These are phyloP conservation scores for Naegleria lovaniensis DNA, from an alignment of 208 protist species.

Conservation along the genomic window DNA sequence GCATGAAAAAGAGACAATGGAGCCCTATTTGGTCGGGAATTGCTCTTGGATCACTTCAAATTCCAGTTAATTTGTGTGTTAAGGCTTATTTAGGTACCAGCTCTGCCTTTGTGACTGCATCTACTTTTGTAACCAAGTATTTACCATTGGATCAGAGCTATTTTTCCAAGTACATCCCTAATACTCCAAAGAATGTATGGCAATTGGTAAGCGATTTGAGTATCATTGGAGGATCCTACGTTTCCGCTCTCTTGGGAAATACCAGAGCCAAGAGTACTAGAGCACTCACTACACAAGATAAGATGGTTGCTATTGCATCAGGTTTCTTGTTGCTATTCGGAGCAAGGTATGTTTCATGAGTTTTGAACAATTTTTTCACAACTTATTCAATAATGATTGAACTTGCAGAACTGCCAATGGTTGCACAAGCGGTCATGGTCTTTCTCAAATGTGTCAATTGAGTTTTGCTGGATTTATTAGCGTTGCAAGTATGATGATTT, in stretches of 20 bases:
- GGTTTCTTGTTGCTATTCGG: not conserved
- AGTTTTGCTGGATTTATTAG: not conserved
- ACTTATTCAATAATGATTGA: too few relatives aligned
- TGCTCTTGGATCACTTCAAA: not conserved
- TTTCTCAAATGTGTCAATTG: not conserved
- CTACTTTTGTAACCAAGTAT: not conserved
- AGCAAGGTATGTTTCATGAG: not conserved
- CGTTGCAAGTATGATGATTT: not conserved
- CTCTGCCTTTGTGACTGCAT: not conserved
- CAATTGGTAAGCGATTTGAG: not conserved
- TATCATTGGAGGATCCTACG: not conserved
- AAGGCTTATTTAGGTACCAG: not conserved
- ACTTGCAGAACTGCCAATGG: not conserved
- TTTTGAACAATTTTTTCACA: too few relatives aligned
- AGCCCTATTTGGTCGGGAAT: not conserved
- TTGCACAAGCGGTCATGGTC: not conserved
- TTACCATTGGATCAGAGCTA: not conserved
- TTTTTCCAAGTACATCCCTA: not conserved
- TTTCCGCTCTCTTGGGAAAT: not conserved
- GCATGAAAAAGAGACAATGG: not conserved
- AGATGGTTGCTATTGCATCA: not conserved
- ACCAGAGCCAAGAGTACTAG: not conserved
- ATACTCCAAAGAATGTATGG: not conserved
- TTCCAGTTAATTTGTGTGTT: not conserved
- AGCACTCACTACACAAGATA: not conserved